A percentile compares a stretch with the other conserved stretches of the same genome.
These are phyloP conservation scores for Dendrobium nobile DNA, from an alignment of 106 monocot species.

Conservation along the genomic window DNA sequence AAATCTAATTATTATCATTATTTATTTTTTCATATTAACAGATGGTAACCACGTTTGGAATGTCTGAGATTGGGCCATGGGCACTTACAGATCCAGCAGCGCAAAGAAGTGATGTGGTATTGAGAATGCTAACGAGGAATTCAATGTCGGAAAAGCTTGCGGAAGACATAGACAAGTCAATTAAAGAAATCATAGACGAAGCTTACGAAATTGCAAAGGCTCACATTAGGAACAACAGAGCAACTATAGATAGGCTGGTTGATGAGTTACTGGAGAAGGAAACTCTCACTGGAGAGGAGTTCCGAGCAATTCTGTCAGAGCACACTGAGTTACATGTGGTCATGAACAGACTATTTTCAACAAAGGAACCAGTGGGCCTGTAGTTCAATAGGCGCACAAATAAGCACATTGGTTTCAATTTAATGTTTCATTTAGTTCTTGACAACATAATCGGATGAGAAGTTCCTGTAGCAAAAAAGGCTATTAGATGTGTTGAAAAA, in stretches of 20 bases:
- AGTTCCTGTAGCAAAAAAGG: too few species aligned
- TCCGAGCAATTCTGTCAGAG: constrained; percentile 33
- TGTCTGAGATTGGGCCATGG: constrained; percentile 74
- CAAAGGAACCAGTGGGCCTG: not conserved
- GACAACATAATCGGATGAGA: too few species aligned
- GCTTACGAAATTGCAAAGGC: constrained; percentile 36
- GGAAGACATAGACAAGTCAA: constrained; percentile 42
- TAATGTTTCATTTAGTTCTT: too few species aligned
- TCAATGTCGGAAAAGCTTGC: constrained; percentile 49
- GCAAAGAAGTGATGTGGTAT: constrained; percentile 29
- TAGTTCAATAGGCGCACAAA: too few species aligned
- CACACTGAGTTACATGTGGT: constrained; percentile 7
- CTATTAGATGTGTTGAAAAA: too few species aligned
- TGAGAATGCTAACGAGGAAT: constrained; percentile 47
- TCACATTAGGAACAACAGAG: constrained; percentile 36
- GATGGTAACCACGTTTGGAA: constrained; percentile 68
- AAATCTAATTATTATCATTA: too few species aligned
- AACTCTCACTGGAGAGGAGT: constrained; percentile 44
- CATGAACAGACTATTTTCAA: too few species aligned
- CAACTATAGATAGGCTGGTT: constrained; percentile 32
- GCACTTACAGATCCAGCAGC: constrained; percentile 39
- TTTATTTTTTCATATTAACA: constrained; percentile 6
- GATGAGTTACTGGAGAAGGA: constrained; percentile 35
- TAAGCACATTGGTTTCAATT: too few species aligned
- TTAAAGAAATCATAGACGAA: constrained; percentile 31